phyloP scores from a whole-genome alignment of 2,329 filamentous ascomycete genomes.

The Botrytis squamosa region DNA sequence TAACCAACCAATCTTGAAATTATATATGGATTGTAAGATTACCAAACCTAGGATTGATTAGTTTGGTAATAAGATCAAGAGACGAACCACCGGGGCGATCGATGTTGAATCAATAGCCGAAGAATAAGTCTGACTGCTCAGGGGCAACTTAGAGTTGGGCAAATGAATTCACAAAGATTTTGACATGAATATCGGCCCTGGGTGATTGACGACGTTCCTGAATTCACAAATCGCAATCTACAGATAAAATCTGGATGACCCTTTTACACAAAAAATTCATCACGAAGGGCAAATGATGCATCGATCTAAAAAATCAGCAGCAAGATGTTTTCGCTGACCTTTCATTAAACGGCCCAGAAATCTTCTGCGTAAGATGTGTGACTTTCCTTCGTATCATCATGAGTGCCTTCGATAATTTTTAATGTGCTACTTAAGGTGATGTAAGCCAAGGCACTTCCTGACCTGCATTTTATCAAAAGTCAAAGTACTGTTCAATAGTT shows the following conservation, averaged over 20 bases:
- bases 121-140: background rate
- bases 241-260: background rate
- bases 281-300: background rate
- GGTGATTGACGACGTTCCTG: background rate
- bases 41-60: background rate
- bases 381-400: background rate
- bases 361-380: background rate
- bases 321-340: background rate
- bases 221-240: background rate
- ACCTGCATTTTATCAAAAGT: background rate
- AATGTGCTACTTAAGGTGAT: background rate
- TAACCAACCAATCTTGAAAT: background rate
- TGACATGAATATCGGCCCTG: background rate
- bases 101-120: background rate
- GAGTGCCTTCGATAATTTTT: too few relatives aligned
- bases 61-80: background rate
- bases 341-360: background rate
- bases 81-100: background rate
- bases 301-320: background rate
- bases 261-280: background rate
- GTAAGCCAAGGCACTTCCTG: background rate
- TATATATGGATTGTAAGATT: background rate
- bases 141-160: background rate
- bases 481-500: background rate
- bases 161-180: background rate